These are phyloP conservation scores for Kodamaea laetipori DNA, from an alignment of 805 yeast species.

Conservation along the genomic window DNA sequence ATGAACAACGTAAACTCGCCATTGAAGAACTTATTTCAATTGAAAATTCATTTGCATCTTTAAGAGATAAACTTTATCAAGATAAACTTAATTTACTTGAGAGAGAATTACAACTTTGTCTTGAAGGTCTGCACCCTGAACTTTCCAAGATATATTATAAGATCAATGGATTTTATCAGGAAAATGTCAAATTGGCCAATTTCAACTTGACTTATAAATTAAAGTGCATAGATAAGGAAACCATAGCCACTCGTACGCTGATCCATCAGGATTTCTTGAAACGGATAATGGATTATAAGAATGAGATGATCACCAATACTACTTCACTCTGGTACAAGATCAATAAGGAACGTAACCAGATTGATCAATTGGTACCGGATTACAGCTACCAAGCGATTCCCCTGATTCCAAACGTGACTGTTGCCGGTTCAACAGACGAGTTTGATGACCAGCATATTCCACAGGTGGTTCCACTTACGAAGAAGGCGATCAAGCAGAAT, in stretches of 20 bases:
- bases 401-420: conserved; percentile 25
- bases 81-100: conserved; percentile 77
- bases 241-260: conserved; percentile 73
- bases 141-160: conserved; percentile 68
- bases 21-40: conserved; percentile 73
- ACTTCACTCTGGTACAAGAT: conserved; percentile 91
- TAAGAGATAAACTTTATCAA: conserved; percentile 81
- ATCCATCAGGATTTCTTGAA: conserved; percentile 83
- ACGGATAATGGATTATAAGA: conserved; percentile 65
- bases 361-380: conserved; percentile 66
- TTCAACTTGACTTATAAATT: conserved; percentile 58
- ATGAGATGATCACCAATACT: conserved; percentile 64
- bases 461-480: conserved; percentile 24
- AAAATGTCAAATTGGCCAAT: conserved; percentile 53
- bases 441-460: conserved; percentile 10
- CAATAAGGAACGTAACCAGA: conserved; percentile 80
- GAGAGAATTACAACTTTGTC: conserved; percentile 82
- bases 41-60: conserved; percentile 81
- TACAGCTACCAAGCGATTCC: conserved; percentile 51
- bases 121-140: conserved; percentile 91
- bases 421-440: conserved; percentile 20
- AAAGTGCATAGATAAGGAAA: conserved; percentile 76
- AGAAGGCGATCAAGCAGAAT: conserved; percentile 39
- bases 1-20: conserved; percentile 59
- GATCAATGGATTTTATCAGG: conserved; percentile 73